Conservation (phyloP, 1,284 basidiomycete genomes). For the Austropuccinia psidii region DNA sequence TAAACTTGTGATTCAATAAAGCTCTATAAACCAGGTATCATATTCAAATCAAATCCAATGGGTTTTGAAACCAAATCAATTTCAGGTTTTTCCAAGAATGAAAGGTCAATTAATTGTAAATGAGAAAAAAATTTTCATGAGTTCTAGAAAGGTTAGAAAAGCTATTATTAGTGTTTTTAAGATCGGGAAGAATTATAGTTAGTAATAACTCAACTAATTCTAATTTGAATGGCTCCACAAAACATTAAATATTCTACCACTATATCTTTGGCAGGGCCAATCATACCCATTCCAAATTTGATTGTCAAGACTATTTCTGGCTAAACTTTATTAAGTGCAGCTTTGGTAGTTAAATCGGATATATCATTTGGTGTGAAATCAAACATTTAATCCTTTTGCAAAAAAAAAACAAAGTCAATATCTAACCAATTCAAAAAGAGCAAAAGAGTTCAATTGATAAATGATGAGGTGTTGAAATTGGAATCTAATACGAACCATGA, state of each 20-base stretch:
- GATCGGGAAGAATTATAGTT: neutral
- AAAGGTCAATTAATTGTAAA: conserved; percentile 61
- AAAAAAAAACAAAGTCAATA: conserved; percentile 55
- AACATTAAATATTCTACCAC: conserved; percentile 88
- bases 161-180: conserved; percentile 24
- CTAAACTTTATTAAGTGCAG: conserved; percentile 70
- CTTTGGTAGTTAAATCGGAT: conserved; percentile 71
- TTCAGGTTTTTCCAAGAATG: conserved; percentile 83
- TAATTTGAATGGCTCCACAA: conserved; percentile 61
- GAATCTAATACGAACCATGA: too few species aligned
- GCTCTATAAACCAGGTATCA: conserved; percentile 78
- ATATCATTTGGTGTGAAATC: conserved; percentile 91
- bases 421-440: too few species aligned
- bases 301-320: conserved; percentile 86
- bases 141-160: conserved; percentile 38
- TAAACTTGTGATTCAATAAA: conserved; percentile 94
- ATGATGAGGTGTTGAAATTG: too few species aligned
- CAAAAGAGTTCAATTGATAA: too few species aligned
- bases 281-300: conserved; percentile 72
- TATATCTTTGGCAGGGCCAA: conserved; percentile 74
- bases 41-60: conserved; percentile 79
- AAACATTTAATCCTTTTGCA: conserved; percentile 96
- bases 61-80: conserved; percentile 96
- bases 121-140: conserved; percentile 92
- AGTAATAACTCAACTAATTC: conserved; percentile 23